Conservation (phyloP, 202 grass and related monocot species). For the Panicum virgatum region DNA sequence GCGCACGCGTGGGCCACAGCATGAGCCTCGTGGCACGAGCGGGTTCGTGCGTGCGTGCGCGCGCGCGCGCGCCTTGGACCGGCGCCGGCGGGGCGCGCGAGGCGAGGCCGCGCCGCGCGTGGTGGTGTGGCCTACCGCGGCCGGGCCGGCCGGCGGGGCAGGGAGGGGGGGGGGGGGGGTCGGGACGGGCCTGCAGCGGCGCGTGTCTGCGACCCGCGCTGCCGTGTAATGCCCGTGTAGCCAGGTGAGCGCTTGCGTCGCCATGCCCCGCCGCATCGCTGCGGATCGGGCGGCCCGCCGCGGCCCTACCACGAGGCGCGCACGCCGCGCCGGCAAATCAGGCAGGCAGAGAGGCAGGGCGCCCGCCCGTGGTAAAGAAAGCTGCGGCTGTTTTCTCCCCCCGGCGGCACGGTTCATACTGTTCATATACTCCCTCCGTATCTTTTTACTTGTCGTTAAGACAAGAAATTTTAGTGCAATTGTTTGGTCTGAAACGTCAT, state of each 20-base stretch:
- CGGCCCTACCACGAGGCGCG: constrained; percentile 35
- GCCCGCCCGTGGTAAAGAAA: constrained; percentile 19
- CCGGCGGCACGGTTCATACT: not conserved
- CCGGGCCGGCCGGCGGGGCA: not conserved
- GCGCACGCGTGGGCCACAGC: not conserved
- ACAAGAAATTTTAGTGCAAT: too few species aligned
- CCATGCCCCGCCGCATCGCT: not conserved
- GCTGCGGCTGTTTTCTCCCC: constrained; percentile 1
- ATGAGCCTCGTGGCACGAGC: not conserved
- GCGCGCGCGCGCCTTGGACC: not conserved
- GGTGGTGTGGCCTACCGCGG: not conserved
- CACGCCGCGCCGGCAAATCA: not conserved
- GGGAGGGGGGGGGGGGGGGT: too few species aligned
- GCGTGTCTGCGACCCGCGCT: not conserved
- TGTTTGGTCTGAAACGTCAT: too few species aligned
- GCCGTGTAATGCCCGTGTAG: too few species aligned
- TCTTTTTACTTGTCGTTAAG: too few species aligned
- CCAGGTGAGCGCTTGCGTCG: not conserved
- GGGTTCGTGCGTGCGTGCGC: not conserved
- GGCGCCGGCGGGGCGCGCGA: not conserved
- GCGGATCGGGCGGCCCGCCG: not conserved
- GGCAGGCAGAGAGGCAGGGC: not conserved
- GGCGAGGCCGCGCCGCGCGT: not conserved
- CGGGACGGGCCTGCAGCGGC: not conserved
- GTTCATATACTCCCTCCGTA: too few species aligned